A percentile compares a stretch with the other conserved stretches of the same genome.
Evolutionary conservation across 2,329 filamentous ascomycete species (phyloP).

Genomic region (Ilyonectria destructans): DNA sequence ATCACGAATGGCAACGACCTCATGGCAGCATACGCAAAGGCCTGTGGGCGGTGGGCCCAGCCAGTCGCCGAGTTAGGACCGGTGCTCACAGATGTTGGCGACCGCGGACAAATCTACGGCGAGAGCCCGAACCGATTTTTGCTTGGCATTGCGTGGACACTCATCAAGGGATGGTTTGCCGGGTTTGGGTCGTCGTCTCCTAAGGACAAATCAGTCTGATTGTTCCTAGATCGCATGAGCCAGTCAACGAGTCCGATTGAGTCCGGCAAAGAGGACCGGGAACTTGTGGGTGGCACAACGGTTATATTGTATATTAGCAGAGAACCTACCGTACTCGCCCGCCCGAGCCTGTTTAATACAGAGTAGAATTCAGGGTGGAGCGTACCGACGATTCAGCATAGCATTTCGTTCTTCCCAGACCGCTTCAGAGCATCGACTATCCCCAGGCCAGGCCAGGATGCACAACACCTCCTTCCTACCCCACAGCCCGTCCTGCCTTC

Average conservation of each 20-base stretch:
- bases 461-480: not conserved
- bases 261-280: not conserved
- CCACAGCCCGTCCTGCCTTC: not conserved
- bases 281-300: not conserved
- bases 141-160: conserved; percentile 56
- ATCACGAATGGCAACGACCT: conserved; percentile 72
- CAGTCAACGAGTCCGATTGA: not conserved
- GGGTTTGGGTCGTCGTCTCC: conserved; percentile 21
- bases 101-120: conserved; percentile 62
- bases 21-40: conserved; percentile 66
- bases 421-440: not conserved
- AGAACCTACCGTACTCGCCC: too few species aligned
- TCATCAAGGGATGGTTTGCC: conserved; percentile 54
- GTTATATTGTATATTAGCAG: too few species aligned
- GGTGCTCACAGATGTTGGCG: conserved; percentile 65
- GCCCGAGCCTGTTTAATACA: not conserved
- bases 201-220: conserved; percentile 20
- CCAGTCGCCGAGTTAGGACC: conserved; percentile 62
- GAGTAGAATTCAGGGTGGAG: not conserved
- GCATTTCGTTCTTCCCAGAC: not conserved
- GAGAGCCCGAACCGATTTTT: conserved; percentile 55
- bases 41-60: conserved; percentile 60
- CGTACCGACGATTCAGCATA: not conserved
- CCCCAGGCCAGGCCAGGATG: not conserved
- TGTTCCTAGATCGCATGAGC: not conserved